Conservation (phyloP, 1,284 basidiomycete genomes). For the Gomphus bonarii region DNA sequence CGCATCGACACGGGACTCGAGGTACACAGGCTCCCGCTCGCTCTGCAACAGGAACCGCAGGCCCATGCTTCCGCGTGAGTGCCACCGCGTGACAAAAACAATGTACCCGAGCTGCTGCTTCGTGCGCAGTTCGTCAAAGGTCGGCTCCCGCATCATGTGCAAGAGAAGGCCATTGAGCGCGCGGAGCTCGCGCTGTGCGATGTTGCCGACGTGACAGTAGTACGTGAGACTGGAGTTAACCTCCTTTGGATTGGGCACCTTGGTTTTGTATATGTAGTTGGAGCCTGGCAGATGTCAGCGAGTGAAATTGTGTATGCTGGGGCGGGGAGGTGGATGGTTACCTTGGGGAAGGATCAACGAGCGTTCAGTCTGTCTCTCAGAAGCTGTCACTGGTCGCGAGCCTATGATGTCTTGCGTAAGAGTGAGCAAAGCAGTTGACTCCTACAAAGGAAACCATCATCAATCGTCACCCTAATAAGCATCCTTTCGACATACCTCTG, state of each 20-base stretch:
- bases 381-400: slow-evolving; percentile 42
- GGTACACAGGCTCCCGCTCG: slow-evolving; percentile 74
- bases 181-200: slow-evolving; percentile 44
- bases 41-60: slow-evolving; percentile 88
- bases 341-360: slow-evolving; percentile 62
- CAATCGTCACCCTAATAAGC: background rate
- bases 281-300: slow-evolving; percentile 34
- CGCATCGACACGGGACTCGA: slow-evolving; percentile 83
- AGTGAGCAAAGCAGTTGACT: slow-evolving; percentile 67
- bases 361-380: slow-evolving; percentile 46
- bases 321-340: slow-evolving; percentile 20
- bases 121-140: slow-evolving; percentile 92
- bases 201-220: slow-evolving; percentile 64
- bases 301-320: too few species aligned
- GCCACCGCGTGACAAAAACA: slow-evolving; percentile 51
- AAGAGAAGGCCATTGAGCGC: slow-evolving; percentile 52
- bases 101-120: slow-evolving; percentile 96
- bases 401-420: slow-evolving; percentile 63
- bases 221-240: slow-evolving; percentile 81
- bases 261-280: slow-evolving; percentile 60
- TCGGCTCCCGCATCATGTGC: slow-evolving; percentile 80
- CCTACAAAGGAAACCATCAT: slow-evolving; percentile 35
- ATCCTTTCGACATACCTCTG: slow-evolving; percentile 46
- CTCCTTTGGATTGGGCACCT: slow-evolving; percentile 81
- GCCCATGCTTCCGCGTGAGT: slow-evolving; percentile 61